Conservation (phyloP, 371 early-diverging fungal species). For the Choanephora cucurbitarum region DNA sequence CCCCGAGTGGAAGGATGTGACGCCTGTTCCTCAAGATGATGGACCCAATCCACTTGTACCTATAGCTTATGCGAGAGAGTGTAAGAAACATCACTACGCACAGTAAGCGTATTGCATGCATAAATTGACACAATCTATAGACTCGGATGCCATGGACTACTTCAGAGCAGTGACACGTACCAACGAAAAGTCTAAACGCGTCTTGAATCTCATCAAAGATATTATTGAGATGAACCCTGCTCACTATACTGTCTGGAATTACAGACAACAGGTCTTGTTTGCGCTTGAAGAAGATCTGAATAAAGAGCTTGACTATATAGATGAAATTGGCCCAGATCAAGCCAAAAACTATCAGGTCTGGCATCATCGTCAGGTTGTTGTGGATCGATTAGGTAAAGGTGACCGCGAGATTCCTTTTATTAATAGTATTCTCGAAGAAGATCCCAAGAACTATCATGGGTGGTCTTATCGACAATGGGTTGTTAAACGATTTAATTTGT, state of each 20-base stretch:
- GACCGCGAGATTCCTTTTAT: constrained; percentile 72
- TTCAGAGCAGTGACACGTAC: constrained; percentile 78
- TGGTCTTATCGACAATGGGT: constrained; percentile 97
- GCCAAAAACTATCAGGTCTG: constrained; percentile 96
- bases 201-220: constrained; percentile 74
- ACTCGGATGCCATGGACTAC: constrained; percentile 84
- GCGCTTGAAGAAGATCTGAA: constrained; percentile 62
- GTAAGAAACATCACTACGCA: constrained; percentile 48
- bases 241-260: constrained; percentile 95
- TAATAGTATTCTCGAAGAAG: constrained; percentile 68
- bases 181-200: constrained; percentile 80
- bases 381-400: constrained; percentile 60
- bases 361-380: constrained; percentile 90
- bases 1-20: constrained; percentile 81
- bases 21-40: constrained; percentile 86
- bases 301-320: constrained; percentile 77
- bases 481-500: constrained; percentile 71
- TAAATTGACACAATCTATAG: constrained; percentile 32
- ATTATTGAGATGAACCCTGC: constrained; percentile 88
- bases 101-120: no score
- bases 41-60: constrained; percentile 87
- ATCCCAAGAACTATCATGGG: constrained; percentile 97
- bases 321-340: constrained; percentile 67
- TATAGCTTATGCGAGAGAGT: constrained; percentile 85
- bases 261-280: constrained; percentile 78